phyloP scores from a whole-genome alignment of 2,329 filamentous ascomycete genomes.

The Fusarium avenaceum region DNA sequence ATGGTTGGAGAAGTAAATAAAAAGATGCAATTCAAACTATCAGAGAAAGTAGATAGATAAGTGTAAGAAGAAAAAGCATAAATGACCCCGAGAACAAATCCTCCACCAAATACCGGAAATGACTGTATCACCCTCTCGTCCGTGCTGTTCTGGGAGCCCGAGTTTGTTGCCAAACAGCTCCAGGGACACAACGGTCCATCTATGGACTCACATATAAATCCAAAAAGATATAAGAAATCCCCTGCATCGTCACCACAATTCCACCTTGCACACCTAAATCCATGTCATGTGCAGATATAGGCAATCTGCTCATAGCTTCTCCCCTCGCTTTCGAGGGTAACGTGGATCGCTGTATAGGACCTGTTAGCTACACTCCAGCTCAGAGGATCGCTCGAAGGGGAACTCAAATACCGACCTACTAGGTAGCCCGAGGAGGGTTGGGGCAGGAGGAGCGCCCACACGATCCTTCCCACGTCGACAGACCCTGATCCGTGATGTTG shows the following conservation, averaged over 20 bases:
- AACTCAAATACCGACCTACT: slow-evolving; percentile 45
- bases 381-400: slow-evolving; percentile 15
- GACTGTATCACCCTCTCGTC: slow-evolving; percentile 42
- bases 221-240: slow-evolving; percentile 25
- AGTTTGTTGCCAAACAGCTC: slow-evolving; percentile 36
- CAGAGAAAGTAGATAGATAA: slow-evolving; percentile 28
- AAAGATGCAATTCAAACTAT: slow-evolving; percentile 31
- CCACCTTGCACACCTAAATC: background rate
- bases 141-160: slow-evolving; percentile 40
- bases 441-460: slow-evolving; percentile 50
- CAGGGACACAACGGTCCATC: slow-evolving; percentile 40
- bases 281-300: slow-evolving; percentile 12
- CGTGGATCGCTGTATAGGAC: slow-evolving; percentile 34
- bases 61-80: slow-evolving; percentile 19
- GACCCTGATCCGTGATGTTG: slow-evolving; percentile 48
- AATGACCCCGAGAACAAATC: slow-evolving; percentile 9
- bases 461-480: slow-evolving; percentile 52
- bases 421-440: slow-evolving; percentile 47
- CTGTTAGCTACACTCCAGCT: slow-evolving; percentile 26
- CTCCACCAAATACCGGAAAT: slow-evolving; percentile 31
- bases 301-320: slow-evolving; percentile 43
- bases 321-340: slow-evolving; percentile 41
- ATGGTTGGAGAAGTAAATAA: slow-evolving; percentile 13
- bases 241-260: slow-evolving; percentile 11
- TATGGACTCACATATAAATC: slow-evolving; percentile 31